Evolutionary conservation across 257 asterid species (phyloP).

Genomic region (Scutellaria baicalensis): DNA sequence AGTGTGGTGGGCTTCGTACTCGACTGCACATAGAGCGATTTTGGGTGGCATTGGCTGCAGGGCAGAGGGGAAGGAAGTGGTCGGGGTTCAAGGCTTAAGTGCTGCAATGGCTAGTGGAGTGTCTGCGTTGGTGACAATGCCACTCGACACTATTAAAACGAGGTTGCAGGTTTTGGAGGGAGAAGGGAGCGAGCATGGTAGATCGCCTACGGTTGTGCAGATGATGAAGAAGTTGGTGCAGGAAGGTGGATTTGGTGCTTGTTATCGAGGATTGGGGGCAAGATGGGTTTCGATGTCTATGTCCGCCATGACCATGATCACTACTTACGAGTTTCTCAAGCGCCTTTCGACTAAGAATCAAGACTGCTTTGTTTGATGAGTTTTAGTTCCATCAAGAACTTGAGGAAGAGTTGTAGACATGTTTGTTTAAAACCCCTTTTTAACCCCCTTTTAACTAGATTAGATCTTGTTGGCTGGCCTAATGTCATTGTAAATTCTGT

Average conservation of each 20-base stretch:
- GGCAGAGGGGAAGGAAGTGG: constrained; percentile 66
- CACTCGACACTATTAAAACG: constrained; percentile 86
- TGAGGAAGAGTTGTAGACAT: not conserved
- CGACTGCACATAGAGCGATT: constrained; percentile 55
- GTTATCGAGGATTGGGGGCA: constrained; percentile 90
- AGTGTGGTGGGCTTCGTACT: constrained; percentile 97
- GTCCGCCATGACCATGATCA: constrained; percentile 97
- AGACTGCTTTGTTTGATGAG: constrained; percentile 35
- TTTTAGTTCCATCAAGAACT: not conserved
- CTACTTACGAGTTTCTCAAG: constrained; percentile 93
- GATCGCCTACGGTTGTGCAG: constrained; percentile 40
- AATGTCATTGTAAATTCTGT: constrained; percentile 34
- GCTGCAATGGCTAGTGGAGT: constrained; percentile 95
- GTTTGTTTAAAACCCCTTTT: constrained; percentile 14
- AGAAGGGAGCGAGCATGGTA: constrained; percentile 29
- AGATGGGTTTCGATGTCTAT: constrained; percentile 97
- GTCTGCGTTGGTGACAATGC: constrained; percentile 91
- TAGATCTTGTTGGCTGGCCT: not conserved
- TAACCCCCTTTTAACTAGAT: no score
- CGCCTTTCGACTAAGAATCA: constrained; percentile 74
- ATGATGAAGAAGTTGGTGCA: constrained; percentile 66
- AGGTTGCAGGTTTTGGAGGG: constrained; percentile 90
- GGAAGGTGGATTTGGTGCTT: constrained; percentile 92
- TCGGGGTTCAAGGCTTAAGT: constrained; percentile 81
- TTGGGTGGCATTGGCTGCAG: constrained; percentile 62